Conservation (phyloP, 2,329 filamentous ascomycete genomes). For the Rosellinia necatrix region DNA sequence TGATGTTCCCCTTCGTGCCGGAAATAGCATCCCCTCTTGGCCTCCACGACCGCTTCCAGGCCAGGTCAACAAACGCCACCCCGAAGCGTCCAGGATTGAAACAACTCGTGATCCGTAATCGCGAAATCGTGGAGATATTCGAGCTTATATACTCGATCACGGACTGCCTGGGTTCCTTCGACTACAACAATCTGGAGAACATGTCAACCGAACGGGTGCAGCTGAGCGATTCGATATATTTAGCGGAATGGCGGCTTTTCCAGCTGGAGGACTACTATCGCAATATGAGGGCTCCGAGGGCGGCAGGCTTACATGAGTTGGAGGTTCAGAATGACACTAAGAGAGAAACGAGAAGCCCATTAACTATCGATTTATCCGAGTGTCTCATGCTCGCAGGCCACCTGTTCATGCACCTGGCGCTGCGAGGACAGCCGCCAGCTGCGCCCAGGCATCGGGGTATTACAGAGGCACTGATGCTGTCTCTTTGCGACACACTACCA, state of each 20-base stretch:
- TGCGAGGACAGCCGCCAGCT: constrained; percentile 40
- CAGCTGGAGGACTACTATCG: constrained; percentile 36
- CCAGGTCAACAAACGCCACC: constrained; percentile 32
- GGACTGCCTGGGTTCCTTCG: constrained; percentile 39
- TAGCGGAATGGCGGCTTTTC: constrained; percentile 41
- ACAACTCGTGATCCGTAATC: constrained; percentile 34
- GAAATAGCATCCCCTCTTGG: constrained; percentile 36
- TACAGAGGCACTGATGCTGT: constrained; percentile 36
- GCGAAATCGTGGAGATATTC: constrained; percentile 38
- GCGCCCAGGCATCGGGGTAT: constrained; percentile 39
- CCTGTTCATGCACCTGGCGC: constrained; percentile 40
- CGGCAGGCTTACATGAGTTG: constrained; percentile 24
- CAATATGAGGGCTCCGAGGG: constrained; percentile 20
- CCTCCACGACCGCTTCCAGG: constrained; percentile 38
- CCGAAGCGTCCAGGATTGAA: constrained; percentile 23
- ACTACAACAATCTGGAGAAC: constrained; percentile 38
- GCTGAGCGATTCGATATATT: constrained; percentile 41
- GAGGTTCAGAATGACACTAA: constrained; percentile 20
- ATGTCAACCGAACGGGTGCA: constrained; percentile 38
- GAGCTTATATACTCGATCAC: constrained; percentile 40
- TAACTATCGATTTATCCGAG: constrained; percentile 37
- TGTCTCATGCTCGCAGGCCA: constrained; percentile 39
- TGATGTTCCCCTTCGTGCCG: constrained; percentile 41
- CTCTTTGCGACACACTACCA: constrained; percentile 35
- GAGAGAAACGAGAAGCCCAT: constrained; percentile 9